Evolutionary conservation across 1,284 basidiomycete species (phyloP), one percentile per base, ranked within the genome.

Genomic region (Pulveroboletus sp.): DNA sequence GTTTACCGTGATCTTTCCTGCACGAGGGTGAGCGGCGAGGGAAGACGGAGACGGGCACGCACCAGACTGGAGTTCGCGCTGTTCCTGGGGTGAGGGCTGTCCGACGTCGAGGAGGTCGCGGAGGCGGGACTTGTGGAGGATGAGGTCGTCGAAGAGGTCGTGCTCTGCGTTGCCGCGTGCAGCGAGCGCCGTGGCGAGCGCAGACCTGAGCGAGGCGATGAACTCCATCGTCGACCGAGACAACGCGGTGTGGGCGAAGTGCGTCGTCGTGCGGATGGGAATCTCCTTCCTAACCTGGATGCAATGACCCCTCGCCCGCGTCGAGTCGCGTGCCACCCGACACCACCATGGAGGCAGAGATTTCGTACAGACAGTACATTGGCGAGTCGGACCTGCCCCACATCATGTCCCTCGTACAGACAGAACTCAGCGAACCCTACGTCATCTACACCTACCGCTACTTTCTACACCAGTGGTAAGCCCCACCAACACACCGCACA

Each of bases 401-500:
- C 64, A 87, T 96, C 66, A 92, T 94, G 83, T 78, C 83, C 35
- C 82, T 97, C 60, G 90, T 96, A n/a, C 90, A 95, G 76, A 87
- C 82, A 67, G 94, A 96, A 75, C 84, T 97, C 70, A 94, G 91
- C 65, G 96, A 98, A 75, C 96, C 96, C 36, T 98, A 94, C 76
- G 94, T 96, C 57, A 88, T 95, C 51, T 95, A 94, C 75, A 94
- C 92, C 1, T 94, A 92, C 67, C 87, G 94, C 5, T 97, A 97
- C 74, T 98, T 98, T 72, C 81, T 99, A 15, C 86, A 93, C 67
- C 90, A 94, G 65, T 99, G 97, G 96, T 95, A 56, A 63, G 84
- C 73, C 40, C 44, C 46, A 35, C 35, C 15, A 20, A 17, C 12
- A 12, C 0, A 14, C 52, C 9, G 38, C 8, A 22, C 15, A 5